These are phyloP conservation scores for Pleurotus salmoneostramineus DNA, from an alignment of 768 basidiomycete species.

Conservation along the genomic window DNA sequence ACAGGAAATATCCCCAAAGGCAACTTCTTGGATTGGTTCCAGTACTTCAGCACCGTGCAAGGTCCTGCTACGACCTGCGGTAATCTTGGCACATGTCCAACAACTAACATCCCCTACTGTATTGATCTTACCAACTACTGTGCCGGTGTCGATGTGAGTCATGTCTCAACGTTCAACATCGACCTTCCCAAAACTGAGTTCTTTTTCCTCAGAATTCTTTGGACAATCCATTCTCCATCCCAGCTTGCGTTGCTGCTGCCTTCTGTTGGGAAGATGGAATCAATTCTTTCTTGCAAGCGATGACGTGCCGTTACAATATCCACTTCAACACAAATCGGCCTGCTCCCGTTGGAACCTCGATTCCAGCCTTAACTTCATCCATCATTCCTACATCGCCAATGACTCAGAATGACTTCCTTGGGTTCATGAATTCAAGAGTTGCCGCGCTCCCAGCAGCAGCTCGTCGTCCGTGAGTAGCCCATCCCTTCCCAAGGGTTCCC, in stretches of 20 bases:
- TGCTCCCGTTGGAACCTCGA: conserved; percentile 4
- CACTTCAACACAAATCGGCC: background rate
- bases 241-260: conserved; percentile 10
- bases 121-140: conserved; percentile 9
- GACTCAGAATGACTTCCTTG: conserved; percentile 9
- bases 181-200: background rate
- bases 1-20: conserved; percentile 6
- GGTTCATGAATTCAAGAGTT: conserved; percentile 6
- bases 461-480: conserved; percentile 5
- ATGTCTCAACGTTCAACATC: background rate
- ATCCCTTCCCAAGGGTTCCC: background rate
- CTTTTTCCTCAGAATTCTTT: conserved; percentile 5
- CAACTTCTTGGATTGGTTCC: conserved; percentile 14
- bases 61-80: conserved; percentile 9
- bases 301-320: conserved; percentile 11
- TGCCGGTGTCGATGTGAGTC: conserved; percentile 6
- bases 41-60: conserved; percentile 9
- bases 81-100: conserved; percentile 5
- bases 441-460: conserved; percentile 4
- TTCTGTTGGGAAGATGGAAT: conserved; percentile 10
- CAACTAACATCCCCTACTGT: conserved; percentile 9
- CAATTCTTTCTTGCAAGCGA: conserved; percentile 10
- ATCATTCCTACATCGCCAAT: conserved; percentile 8
- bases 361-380: conserved; percentile 9
- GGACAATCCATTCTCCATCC: conserved; percentile 10